Conservation (phyloP, 176 grass and related monocot genomes). For the Puccinellia tenuiflora region DNA sequence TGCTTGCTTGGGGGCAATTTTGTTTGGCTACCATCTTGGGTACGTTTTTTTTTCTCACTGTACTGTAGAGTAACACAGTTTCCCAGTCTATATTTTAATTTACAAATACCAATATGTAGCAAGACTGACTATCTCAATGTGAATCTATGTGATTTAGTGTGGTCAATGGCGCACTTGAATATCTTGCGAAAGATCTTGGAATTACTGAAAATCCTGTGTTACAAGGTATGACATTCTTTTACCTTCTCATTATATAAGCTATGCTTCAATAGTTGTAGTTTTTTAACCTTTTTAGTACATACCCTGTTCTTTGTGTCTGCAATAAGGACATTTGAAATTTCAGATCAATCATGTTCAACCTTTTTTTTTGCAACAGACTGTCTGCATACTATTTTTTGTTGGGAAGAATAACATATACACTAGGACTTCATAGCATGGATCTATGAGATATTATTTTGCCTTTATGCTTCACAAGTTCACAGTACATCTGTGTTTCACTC, state of each 20-base stretch:
- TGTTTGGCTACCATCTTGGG: constrained; percentile 99
- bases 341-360: not conserved
- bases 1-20: constrained; percentile 91
- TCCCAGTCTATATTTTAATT: not conserved
- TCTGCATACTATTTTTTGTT: not conserved
- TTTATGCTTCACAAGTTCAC: constrained; percentile 28
- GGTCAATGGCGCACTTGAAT: constrained; percentile 89
- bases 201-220: constrained; percentile 81
- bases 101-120: not conserved
- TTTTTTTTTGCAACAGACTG: not conserved
- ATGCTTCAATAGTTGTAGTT: constrained; percentile 1
- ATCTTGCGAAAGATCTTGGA: constrained; percentile 82
- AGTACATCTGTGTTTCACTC: constrained; percentile 5
- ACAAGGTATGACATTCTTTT: constrained; percentile 49
- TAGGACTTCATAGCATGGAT: not conserved
- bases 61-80: not conserved
- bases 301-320: too few relatives aligned
- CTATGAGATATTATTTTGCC: not conserved
- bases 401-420: not conserved
- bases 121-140: constrained; percentile 7
- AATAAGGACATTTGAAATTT: constrained; percentile 1
- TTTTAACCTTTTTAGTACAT: constrained; percentile 2
- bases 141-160: constrained; percentile 49
- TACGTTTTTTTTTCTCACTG: constrained; percentile 18
- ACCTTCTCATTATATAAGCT: not conserved